Evolutionary conservation across 345 rosid genomes (phyloP).

Genomic region (Triadica sebifera): DNA sequence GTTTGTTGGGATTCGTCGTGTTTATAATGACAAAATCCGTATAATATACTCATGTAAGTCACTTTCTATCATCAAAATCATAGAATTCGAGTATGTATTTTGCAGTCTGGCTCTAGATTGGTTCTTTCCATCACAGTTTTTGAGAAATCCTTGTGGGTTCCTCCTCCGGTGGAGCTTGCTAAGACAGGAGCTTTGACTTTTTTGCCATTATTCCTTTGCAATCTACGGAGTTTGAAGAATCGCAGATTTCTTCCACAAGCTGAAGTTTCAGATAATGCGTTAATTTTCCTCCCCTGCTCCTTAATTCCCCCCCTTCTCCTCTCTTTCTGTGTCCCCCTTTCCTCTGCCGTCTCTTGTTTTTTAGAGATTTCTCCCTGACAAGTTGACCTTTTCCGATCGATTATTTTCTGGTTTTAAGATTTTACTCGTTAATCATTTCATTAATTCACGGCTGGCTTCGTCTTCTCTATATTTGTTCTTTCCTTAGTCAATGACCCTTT

Average conservation of each 20-base stretch:
- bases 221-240: conserved; percentile 6
- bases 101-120: conserved; percentile 7
- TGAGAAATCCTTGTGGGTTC: background rate
- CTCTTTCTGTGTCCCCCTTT: background rate
- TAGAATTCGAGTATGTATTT: conserved; percentile 3
- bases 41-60: conserved; percentile 15
- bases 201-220: background rate
- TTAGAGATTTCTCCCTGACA: background rate
- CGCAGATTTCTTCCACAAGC: conserved; percentile 2
- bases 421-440: background rate
- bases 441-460: background rate
- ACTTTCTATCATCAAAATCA: conserved; percentile 13
- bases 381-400: background rate
- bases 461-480: background rate
- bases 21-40: conserved; percentile 12
- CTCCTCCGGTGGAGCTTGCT: background rate
- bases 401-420: background rate
- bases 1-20: conserved; percentile 1
- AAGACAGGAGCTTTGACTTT: background rate
- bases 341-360: too few species aligned
- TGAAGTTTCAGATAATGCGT: conserved; percentile 9
- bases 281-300: background rate
- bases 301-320: background rate
- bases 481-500: background rate
- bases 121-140: background rate